Evolutionary conservation across 345 rosid species (phyloP), one percentile per base, ranked within the genome.

Genomic region (Gossypium longicalyx): DNA sequence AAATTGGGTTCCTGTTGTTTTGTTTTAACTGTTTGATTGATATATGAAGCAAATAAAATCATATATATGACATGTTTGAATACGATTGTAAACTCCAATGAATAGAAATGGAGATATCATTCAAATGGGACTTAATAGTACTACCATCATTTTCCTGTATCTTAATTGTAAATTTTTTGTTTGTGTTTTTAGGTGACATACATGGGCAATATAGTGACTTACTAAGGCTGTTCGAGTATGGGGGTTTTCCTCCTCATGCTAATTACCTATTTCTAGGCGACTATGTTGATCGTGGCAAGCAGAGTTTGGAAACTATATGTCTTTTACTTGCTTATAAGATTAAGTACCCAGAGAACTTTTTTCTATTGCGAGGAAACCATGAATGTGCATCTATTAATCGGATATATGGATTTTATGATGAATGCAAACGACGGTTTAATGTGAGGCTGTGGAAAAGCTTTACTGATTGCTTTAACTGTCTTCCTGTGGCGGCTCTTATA

Each of bases 191-290:
- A 94, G 98, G 98, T 79, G 97, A 94, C 73, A 83, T 94, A 80
- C 98, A 94, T 80, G 98, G 97, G n/a, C 97, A 92, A 62, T 94
- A 92, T 67, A 90, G 94, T 83, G 98, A 94, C 77, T 73, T 94
- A 69, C 78, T 94, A 75, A 87, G 98, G 87, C 94, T 92, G 58
- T 94, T 94, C 8, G 97, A 94, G 74, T 90, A 94, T n/a, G 98
- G 98, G 43, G 97, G 97, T 59, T 94, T 90, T 81, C 97, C 97
- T 77, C 97, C 98, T 2, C 84, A 58, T 57, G 94, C 98, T 66
- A 94, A 90, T 72, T 94, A 94, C 77, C 84, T 94, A 12, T 94
- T 94, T 78, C 76, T 92, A 9, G 97, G 98, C 57, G 98, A 94
- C 81, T 94, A 92, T 71, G 97, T 94, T 69, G 98, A 94, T 80